Base-by-base conservation (phyloP, 768 basidiomycete species). In the Kwoniella sp. region DNA sequence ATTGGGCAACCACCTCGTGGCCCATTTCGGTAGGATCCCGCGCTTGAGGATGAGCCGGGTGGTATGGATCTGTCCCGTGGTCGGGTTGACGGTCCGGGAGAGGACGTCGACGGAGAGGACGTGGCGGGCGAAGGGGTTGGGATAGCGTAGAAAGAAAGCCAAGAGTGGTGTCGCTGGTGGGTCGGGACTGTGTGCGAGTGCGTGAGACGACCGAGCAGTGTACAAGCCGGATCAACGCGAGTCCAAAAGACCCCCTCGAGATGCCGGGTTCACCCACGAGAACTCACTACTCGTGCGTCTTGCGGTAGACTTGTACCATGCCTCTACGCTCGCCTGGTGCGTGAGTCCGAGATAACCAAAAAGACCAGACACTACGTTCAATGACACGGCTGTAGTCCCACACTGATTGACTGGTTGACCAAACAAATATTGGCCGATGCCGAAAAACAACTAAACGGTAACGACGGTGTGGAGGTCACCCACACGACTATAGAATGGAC, bases 31-130 rank as follows among this genome's bases (percentile, higher is more conserved):
- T 53, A 95, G 78, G n/a, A 86, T 81, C 5, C 90, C 92, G 22
- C 84, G 81, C 77, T 98, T 98, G 64, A 93, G 80, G 62, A 98
- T 89, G 59, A 98, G 85, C 19, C 92, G 83, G 1, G 86, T 90
- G 9, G 92, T 95, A 50, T 84, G 73, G 17, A 96, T 80, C 14
- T 85, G 81, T 33, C 90, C 90, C 2, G 70, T 73, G 6, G 80
- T 75, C 11, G 84, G 79, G 1, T 87, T 84, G 60, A 87, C 78
- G 17, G 76, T 79, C 60, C 92, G 87, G 47, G 88, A 87, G 60
- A 98, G 83, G 67, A 96, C 90, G 78, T 96, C 92, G 79, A 89
- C 92, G 3, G 91, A 91, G 61, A 92, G 76, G 73, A 98, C 86
- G 77, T 98, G 92, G 31, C 87, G 79, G 5, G 92, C 88, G 67